Evolutionary conservation across 495 filamentous ascomycete species (phyloP), one percentile per base, ranked within the genome.

Genomic region (Apiosordaria backusii): DNA sequence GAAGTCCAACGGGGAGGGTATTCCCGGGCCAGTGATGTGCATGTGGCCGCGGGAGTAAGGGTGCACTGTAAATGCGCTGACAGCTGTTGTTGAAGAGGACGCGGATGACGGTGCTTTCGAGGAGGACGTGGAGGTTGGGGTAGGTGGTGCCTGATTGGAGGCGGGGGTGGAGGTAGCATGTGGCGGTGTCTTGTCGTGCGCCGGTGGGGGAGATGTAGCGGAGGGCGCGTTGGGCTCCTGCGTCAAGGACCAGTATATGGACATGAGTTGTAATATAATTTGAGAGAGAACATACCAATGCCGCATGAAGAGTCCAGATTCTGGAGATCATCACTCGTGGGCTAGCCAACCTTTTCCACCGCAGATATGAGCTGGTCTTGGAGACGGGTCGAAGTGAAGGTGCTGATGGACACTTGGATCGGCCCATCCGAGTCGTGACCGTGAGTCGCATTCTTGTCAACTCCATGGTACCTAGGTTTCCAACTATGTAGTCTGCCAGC

Each of bases 21-120:
- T 65, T 5, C 73, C 68, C 15, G 80, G 72, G 2, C 75, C 71
- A 13, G 78, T 85, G 68, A 88, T 84, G 70, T 87, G 86, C 25
- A 88, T 72, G 61, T 78, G 75, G 3, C 86, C 86, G 1, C 85
- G 84, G 5, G 84, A 85, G 62, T 80, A 81, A 9, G 86, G 85
- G 68, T 88, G 85, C 23, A 75, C 71, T 4, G 80, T 80, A 67
- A 76, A 86, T 13, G 68, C 65, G 21, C 65, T 74, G 0, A 77
- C 57, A 26, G 18, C 73, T 67, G 29, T 77, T 70, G 53, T 85
- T 81, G 61, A 86, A 80, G 25, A 85, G 65, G 10, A 87, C 76
- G 1, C 82, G 79, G 16, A 75, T 70, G n/a, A 85, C 82, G 21
- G 79, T 80, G 9, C 75, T 70, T 65, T 86, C 74, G 13, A 80